These are phyloP conservation scores for Bodo saltans DNA, from an alignment of 78 protist genomes.

Conservation along the genomic window DNA sequence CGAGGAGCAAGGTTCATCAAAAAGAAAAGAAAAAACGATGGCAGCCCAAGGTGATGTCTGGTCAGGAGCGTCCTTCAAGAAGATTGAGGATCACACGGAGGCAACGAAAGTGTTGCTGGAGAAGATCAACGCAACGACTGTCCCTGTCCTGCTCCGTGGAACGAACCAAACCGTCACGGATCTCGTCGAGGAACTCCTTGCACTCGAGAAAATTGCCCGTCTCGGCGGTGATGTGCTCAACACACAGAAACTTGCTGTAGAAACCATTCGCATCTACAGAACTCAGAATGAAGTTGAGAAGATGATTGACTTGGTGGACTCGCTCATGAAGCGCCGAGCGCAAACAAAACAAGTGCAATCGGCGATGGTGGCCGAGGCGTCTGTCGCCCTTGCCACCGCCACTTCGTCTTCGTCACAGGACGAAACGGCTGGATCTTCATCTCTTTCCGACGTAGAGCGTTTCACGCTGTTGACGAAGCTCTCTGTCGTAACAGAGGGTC, in stretches of 20 bases:
- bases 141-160: neutral
- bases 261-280: neutral
- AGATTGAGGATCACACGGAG: conserved; percentile 14
- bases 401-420: too few species aligned
- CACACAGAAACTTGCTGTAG: conserved; percentile 1
- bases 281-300: neutral
- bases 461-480: conserved; percentile 6
- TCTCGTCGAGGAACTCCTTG: neutral
- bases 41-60: too few species aligned
- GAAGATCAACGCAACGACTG: neutral
- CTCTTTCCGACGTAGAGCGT: too few species aligned
- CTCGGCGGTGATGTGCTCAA: conserved; percentile 2
- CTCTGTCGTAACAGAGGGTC: neutral
- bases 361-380: conserved; percentile 1
- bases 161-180: neutral
- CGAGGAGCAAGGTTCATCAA: too few species aligned
- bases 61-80: conserved; percentile 12
- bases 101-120: neutral
- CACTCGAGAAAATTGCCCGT: conserved; percentile 33
- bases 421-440: neutral
- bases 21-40: too few species aligned
- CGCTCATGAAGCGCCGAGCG: conserved; percentile 13
- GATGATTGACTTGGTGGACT: neutral
- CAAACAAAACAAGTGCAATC: neutral
- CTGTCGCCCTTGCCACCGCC: neutral